Base-by-base conservation (phyloP, 495 filamentous ascomycete species). In the Tuber magnatum region DNA sequence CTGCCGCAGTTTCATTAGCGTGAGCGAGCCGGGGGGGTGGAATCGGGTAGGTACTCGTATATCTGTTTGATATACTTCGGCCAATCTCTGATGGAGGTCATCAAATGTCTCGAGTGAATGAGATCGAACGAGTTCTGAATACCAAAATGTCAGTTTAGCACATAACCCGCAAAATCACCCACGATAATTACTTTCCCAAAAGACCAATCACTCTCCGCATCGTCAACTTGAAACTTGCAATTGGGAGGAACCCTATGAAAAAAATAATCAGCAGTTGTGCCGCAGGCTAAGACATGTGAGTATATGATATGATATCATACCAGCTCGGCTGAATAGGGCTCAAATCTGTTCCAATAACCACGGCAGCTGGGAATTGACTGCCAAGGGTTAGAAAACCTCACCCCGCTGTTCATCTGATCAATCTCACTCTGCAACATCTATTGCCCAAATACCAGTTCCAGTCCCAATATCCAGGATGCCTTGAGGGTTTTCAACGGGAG, bases 381-480 rank as follows among this genome's bases (percentile, higher is more conserved):
- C n/a, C 9, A 32, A 28, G 51, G 32, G 51, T 61, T 61, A 61
- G 51, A 32, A 61, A 61, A 28, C 51, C n/a, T 61, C n/a, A 61
- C 14, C 16, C n/a, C 10, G n/a, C 14, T 16, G 51, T 14, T 61
- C n/a, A n/a, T 88, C 51, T n/a, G n/a, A 61, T 61, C 16, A 61
- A 32, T 32, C 51, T 28, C 51, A 61, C 51, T 78, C 74, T 24
- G 51, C 77, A 8, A 69, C 41, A 69, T 91, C 89, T 71, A 91
- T 88, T 9, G 88, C 88, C 88, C 88, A 91, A 68, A 89, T 88
- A 20, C 89, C 89, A 6, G 89, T 91, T 16, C 89, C 89, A 0
- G 89, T 91, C 14, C 89, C 89, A 69, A 91, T 85, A 75, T 91
- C 89, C 35, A 91, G 81, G 38, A 90, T 85, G 74, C 86, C 82